phyloP scores from a whole-genome alignment of 441 rosid genomes.

The Dalechampia spathulata region DNA sequence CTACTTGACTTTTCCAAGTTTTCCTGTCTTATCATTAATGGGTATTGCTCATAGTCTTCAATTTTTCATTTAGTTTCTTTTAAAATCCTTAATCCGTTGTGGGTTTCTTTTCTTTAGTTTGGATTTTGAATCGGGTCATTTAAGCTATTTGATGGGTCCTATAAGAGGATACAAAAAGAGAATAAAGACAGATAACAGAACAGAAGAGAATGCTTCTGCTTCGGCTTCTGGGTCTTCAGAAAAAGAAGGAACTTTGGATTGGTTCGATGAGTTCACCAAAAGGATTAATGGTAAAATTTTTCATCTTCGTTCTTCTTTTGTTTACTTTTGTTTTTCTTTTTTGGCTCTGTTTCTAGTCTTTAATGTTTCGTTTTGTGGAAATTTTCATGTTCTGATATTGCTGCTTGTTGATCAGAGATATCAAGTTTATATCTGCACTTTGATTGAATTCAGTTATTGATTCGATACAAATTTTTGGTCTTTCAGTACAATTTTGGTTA shows the following conservation, averaged over 20 bases:
- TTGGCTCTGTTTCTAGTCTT: too few relatives aligned
- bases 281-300: constrained; percentile 35
- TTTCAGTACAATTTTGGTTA: constrained; percentile 12
- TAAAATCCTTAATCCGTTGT: neutral
- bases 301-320: constrained; percentile 8
- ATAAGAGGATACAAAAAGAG: constrained; percentile 39
- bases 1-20: constrained; percentile 6
- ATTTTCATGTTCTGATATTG: constrained; percentile 8
- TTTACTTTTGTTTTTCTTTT: neutral
- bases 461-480: too few relatives aligned
- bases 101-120: constrained; percentile 11
- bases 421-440: constrained; percentile 1
- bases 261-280: constrained; percentile 48
- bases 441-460: constrained; percentile 12
- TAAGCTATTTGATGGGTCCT: too few relatives aligned
- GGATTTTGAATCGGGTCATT: constrained; percentile 30
- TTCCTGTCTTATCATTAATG: constrained; percentile 20
- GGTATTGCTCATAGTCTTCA: constrained; percentile 27
- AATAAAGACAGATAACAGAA: constrained; percentile 33
- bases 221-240: constrained; percentile 37
- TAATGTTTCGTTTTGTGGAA: neutral
- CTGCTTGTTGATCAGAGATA: constrained; percentile 4
- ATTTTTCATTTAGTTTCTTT: constrained; percentile 16
- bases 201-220: constrained; percentile 32
- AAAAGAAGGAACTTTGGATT: constrained; percentile 40